phyloP scores from a whole-genome alignment of 2,329 filamentous ascomycete genomes.

The Apiospora koreana region DNA sequence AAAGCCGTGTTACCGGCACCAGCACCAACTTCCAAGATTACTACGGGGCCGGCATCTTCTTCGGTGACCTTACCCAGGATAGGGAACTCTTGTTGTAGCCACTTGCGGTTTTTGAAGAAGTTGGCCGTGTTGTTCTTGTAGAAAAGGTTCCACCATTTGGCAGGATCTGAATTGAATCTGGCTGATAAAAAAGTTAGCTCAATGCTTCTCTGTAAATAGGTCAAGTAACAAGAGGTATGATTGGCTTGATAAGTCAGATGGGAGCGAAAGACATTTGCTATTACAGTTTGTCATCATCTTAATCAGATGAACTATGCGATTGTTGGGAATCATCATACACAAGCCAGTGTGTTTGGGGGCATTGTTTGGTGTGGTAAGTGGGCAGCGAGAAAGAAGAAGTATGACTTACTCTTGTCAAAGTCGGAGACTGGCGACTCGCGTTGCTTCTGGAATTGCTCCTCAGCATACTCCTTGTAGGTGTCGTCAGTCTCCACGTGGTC shows the following conservation, averaged over 20 bases:
- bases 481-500: constrained; percentile 95
- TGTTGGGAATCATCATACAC: constrained; percentile 55
- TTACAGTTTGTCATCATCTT: constrained; percentile 60
- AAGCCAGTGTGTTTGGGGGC: constrained; percentile 24
- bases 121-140: constrained; percentile 97
- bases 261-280: constrained; percentile 70
- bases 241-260: constrained; percentile 57
- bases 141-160: constrained; percentile 97
- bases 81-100: constrained; percentile 95
- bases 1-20: constrained; percentile 97
- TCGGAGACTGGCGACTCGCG: constrained; percentile 84
- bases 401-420: constrained; percentile 77
- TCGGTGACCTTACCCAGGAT: constrained; percentile 75
- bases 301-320: constrained; percentile 75
- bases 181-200: constrained; percentile 50
- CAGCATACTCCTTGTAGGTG: constrained; percentile 81
- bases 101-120: constrained; percentile 99
- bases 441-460: constrained; percentile 83
- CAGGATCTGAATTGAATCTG: constrained; percentile 86
- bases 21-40: constrained; percentile 87
- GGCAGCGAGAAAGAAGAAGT: constrained; percentile 4
- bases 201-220: constrained; percentile 13
- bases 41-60: constrained; percentile 66
- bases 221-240: constrained; percentile 14
- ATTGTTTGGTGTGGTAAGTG: background rate